phyloP scores from a whole-genome alignment of 495 filamentous ascomycete species.

The Penicillium psychrofluorescens region DNA sequence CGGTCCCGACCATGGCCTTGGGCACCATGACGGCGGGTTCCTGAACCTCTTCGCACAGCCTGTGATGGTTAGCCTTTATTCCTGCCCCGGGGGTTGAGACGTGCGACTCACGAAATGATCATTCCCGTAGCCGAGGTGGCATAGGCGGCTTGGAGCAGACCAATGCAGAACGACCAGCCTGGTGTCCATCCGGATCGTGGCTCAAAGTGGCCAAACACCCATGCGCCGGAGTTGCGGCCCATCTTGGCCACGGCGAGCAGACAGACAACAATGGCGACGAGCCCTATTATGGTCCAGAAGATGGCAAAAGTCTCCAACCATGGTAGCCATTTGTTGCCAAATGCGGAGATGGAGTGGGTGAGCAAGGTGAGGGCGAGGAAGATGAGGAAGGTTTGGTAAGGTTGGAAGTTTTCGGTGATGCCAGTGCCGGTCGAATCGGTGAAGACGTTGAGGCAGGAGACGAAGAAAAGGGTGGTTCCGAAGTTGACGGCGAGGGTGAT shows the following conservation, averaged over 20 bases:
- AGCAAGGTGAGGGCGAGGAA: constrained; percentile 53
- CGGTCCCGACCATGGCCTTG: constrained; percentile 58
- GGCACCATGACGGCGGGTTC: constrained; percentile 54
- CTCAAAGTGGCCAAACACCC: constrained; percentile 53
- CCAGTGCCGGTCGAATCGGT: constrained; percentile 32
- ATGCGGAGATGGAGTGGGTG: constrained; percentile 19
- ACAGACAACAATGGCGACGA: constrained; percentile 48
- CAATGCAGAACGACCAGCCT: constrained; percentile 51
- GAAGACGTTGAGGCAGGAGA: constrained; percentile 19
- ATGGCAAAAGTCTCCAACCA: constrained; percentile 50
- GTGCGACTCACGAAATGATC: constrained; percentile 19
- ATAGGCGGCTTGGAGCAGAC: constrained; percentile 48
- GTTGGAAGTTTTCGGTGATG: constrained; percentile 15
- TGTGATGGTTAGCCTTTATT: constrained; percentile 7
- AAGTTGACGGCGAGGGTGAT: constrained; percentile 34
- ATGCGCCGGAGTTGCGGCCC: constrained; percentile 34
- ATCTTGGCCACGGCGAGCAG: constrained; percentile 45
- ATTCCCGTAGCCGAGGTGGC: constrained; percentile 47
- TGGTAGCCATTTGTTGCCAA: constrained; percentile 21
- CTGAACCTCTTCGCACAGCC: constrained; percentile 56
- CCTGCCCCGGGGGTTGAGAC: no score
- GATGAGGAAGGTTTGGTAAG: constrained; percentile 45
- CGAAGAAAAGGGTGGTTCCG: constrained; percentile 15
- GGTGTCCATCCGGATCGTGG: constrained; percentile 45
- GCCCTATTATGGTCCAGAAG: constrained; percentile 50